Conservation (phyloP, 306 rosid species). For the Sindora glabra region DNA sequence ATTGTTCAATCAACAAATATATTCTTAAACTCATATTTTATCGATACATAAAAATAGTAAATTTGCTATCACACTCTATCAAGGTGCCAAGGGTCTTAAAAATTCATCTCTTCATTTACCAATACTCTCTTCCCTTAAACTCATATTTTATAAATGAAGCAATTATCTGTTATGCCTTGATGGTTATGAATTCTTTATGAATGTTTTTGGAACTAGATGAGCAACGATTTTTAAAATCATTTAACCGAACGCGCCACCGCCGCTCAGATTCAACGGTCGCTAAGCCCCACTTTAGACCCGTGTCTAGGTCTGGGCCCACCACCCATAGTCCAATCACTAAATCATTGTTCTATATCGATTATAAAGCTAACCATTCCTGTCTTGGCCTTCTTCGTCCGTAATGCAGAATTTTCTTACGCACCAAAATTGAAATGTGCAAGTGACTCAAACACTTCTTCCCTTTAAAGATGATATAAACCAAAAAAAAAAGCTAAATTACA, state of each 20-base stretch:
- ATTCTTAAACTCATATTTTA: too few relatives aligned
- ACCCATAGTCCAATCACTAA: not conserved
- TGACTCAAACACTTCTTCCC: not conserved
- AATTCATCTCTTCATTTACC: too few relatives aligned
- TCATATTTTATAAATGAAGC: too few relatives aligned
- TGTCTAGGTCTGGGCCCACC: constrained; percentile 7
- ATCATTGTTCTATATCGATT: not conserved
- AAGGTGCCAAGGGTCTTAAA: too few relatives aligned
- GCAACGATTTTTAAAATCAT: not conserved
- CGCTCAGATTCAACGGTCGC: constrained; percentile 2
- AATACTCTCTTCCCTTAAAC: too few relatives aligned
- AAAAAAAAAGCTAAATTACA: too few relatives aligned
- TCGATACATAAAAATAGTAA: too few relatives aligned
- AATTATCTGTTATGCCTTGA: too few relatives aligned
- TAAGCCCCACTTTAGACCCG: constrained; percentile 4
- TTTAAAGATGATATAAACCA: too few relatives aligned
- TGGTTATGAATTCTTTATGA: too few relatives aligned
- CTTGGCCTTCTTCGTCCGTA: constrained; percentile 21
- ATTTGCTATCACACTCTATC: too few relatives aligned
- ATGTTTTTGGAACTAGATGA: not conserved
- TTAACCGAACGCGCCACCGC: not conserved
- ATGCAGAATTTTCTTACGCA: not conserved
- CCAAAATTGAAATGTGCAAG: not conserved
- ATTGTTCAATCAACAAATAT: too few relatives aligned
- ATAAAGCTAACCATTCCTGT: constrained; percentile 26